Evolutionary conservation across 768 basidiomycete species (phyloP), one percentile per base, ranked within the genome.

Genomic region (Auriculariales sp.): DNA sequence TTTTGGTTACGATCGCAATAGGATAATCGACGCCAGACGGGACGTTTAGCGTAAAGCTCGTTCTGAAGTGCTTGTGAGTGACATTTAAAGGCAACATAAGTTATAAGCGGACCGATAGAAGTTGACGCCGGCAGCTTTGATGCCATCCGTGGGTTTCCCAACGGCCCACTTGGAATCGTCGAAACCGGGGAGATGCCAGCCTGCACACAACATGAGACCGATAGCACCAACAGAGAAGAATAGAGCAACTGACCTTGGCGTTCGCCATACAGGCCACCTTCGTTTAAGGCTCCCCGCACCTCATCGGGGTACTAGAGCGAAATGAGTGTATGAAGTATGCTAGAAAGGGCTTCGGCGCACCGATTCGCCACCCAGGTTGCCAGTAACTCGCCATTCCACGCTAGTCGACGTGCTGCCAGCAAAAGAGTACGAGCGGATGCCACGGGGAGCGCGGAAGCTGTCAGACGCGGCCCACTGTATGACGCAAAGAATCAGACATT

Each of bases 181-280:
- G 59, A 74, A 75, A 28, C 65, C 70, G 19, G 78, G 77, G n/a
- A 78, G 65, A 17, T 15, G 15, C n/a, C n/a, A n/a, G n/a, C n/a
- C n/a, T n/a, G n/a, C 7, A n/a, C n/a, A n/a, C n/a, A n/a, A n/a
- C n/a, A n/a, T n/a, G n/a, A n/a, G n/a, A n/a, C n/a, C n/a, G n/a
- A n/a, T n/a, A n/a, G n/a, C n/a, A n/a, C n/a, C n/a, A n/a, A n/a
- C n/a, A n/a, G n/a, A n/a, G n/a, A n/a, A n/a, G n/a, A n/a, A n/a
- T n/a, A n/a, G n/a, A n/a, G n/a, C n/a, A 15, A n/a, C 36, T 7
- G 14, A 55, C 63, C 62, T 52, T 68, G 57, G 24, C 83, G 72
- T 59, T 84, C 81, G n/a, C 78, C 78, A 47, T 73, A 80, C 4
- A 81, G 66, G 19, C 83, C 83, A 6, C 83, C 83, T 62, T 83